Conservation (phyloP, 768 basidiomycete species). For the Cystobasidium ongulense region DNA sequence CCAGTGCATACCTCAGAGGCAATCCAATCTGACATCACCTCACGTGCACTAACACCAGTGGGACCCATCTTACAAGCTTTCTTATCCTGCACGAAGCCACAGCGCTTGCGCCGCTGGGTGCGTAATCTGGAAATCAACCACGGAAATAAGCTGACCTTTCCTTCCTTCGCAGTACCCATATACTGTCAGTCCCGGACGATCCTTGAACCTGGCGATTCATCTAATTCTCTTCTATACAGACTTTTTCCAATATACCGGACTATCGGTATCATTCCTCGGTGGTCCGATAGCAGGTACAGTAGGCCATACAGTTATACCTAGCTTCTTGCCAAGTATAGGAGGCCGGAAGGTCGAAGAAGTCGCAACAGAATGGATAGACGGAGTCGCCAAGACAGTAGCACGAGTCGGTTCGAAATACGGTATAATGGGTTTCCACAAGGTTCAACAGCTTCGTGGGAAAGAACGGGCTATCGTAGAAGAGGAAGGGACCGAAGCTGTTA, state of each 20-base stretch:
- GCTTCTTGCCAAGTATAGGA: slow-evolving; percentile 13
- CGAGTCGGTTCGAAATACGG: slow-evolving; percentile 26
- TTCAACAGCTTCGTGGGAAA: slow-evolving; percentile 28
- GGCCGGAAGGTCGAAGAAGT: slow-evolving; percentile 15
- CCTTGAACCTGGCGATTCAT: background rate
- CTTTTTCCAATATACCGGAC: slow-evolving; percentile 26
- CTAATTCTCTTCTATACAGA: background rate
- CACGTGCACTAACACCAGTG: slow-evolving; percentile 11
- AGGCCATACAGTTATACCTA: slow-evolving; percentile 9
- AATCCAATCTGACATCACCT: background rate
- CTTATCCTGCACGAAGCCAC: slow-evolving; percentile 16
- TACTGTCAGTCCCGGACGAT: slow-evolving; percentile 1
- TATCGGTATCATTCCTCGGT: slow-evolving; percentile 23
- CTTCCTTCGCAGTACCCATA: slow-evolving; percentile 7
- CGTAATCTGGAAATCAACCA: background rate
- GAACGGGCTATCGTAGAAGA: slow-evolving; percentile 16
- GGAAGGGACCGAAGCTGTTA: slow-evolving; percentile 19
- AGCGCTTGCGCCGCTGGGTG: slow-evolving; percentile 12
- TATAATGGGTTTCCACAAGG: slow-evolving; percentile 31
- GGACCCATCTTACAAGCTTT: slow-evolving; percentile 20
- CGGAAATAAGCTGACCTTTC: background rate
- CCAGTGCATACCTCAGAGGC: background rate
- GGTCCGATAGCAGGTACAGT: slow-evolving; percentile 24
- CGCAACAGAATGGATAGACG: slow-evolving; percentile 28
- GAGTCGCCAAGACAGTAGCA: slow-evolving; percentile 9